A percentile compares a stretch with the other conserved stretches of the same genome.
These are phyloP conservation scores for Populus tomentosa DNA, from an alignment of 441 rosid species.

Conservation along the genomic window DNA sequence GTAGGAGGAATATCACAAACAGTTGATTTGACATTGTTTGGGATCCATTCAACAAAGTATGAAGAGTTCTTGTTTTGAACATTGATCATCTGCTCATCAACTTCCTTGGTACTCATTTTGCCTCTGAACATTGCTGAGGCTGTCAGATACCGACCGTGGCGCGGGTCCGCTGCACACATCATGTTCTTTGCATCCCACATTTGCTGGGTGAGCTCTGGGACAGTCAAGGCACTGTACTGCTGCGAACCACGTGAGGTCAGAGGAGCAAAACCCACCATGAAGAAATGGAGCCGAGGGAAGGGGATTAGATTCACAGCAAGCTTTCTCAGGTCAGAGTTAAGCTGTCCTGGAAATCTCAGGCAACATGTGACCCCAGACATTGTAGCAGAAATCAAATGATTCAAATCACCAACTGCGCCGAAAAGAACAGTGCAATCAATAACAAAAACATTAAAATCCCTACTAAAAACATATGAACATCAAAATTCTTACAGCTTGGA, in stretches of 20 bases:
- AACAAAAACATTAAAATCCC: not conserved
- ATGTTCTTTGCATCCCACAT: conserved; percentile 78
- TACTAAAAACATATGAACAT: not conserved
- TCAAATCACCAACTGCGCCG: conserved; percentile 55
- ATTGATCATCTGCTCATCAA: conserved; percentile 58
- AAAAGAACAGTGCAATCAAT: not conserved
- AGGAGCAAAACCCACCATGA: conserved; percentile 69
- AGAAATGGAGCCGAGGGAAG: conserved; percentile 66
- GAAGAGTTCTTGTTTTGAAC: conserved; percentile 65
- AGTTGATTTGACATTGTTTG: conserved; percentile 51
- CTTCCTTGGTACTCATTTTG: conserved; percentile 64
- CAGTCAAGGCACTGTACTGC: conserved; percentile 50
- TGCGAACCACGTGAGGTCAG: conserved; percentile 64
- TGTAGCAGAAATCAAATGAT: conserved; percentile 56
- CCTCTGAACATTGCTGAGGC: conserved; percentile 63
- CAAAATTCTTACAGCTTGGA: conserved; percentile 49
- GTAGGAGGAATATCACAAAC: conserved; percentile 58
- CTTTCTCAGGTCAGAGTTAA: conserved; percentile 59
- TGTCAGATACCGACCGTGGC: conserved; percentile 54
- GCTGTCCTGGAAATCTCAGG: conserved; percentile 62
- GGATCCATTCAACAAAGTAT: conserved; percentile 60
- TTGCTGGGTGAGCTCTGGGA: conserved; percentile 65
- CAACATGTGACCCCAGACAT: conserved; percentile 66
- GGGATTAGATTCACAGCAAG: conserved; percentile 65
- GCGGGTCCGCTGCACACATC: conserved; percentile 64